Base-by-base conservation (phyloP, 495 filamentous ascomycete genomes). In the Podospora bellae-mahoneyi region DNA sequence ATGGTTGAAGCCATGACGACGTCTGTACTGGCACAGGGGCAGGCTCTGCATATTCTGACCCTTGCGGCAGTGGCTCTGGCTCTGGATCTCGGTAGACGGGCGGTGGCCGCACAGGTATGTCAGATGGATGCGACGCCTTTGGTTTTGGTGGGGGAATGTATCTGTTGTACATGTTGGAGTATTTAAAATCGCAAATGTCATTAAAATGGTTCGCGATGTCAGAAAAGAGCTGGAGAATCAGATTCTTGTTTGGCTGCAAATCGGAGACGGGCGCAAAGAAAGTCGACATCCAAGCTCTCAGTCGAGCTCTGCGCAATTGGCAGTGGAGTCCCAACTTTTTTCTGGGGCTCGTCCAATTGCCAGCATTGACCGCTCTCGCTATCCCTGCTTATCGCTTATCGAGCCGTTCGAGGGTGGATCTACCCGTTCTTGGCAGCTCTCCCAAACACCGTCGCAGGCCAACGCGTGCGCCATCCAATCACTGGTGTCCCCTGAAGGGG, bases 141-240 rank as follows among this genome's bases (percentile, higher is more conserved):
- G 54, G 55, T 53, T 79, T 81, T 27, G 74, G 69, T 10, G 78
- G 76, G 23, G 79, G 81, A 2, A 82, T 75, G 64, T 82, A 82
- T 69, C 81, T 74, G 39, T 74, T 75, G 66, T 83, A 82, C 72
- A 81, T 83, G 39, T 60, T 70, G 19, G 39, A 4, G 9, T 19
- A 15, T 56, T 55, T 15, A 65, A 2, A 30, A 48, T 55, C 15
- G 0, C 18, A 2, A 7, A 66, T n/a, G n/a, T 20, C 32, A 19
- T 15, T 23, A 2, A 5, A 56, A 56, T 6, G 16, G 10, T 20
- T 56, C 5, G 4, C 4, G 6, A 4, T 9, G 15, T 56, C 54
- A 18, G 54, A 56, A 13, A 53, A 20, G 2, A 58, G 30, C 19
- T 23, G 5, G 23, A 58, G n/a, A 20, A 18, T 19, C 4, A 58